These are phyloP conservation scores for Gnaphalium uliginosum DNA, from an alignment of 129 eudicot species.

Conservation along the genomic window DNA sequence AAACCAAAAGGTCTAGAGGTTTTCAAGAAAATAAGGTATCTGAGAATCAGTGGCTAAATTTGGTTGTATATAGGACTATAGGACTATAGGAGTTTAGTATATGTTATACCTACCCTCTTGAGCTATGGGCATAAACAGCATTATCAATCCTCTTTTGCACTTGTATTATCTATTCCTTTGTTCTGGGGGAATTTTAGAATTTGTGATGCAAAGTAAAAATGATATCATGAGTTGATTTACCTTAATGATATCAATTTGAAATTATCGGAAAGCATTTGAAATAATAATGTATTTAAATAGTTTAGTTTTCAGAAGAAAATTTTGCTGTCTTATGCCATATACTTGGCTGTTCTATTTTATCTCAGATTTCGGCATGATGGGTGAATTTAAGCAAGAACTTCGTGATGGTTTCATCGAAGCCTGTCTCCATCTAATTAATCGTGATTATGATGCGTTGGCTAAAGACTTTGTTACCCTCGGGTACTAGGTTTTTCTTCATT, in stretches of 20 bases:
- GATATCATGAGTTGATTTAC: not conserved
- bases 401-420: slow-evolving; percentile 99
- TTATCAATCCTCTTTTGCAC: not conserved
- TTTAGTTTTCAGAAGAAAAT: not conserved
- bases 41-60: too few relatives aligned
- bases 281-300: not conserved
- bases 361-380: slow-evolving; percentile 99
- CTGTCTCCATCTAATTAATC: slow-evolving; percentile 90
- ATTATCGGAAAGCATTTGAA: too few relatives aligned
- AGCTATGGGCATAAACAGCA: too few relatives aligned
- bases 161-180: not conserved
- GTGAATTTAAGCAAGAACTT: slow-evolving; percentile 88
- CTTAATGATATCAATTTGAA: too few relatives aligned
- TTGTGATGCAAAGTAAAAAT: not conserved
- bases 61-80: too few relatives aligned
- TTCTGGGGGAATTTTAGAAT: not conserved
- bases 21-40: too few relatives aligned
- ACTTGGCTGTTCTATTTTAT: not conserved
- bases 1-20: not conserved
- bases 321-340: not conserved
- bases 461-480: slow-evolving; percentile 95
- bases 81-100: too few relatives aligned
- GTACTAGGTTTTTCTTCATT: slow-evolving; percentile 47
- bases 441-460: slow-evolving; percentile 90
- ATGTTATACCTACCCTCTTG: too few relatives aligned